phyloP scores from a whole-genome alignment of 1,139 yeast species.

The Candida labiduridarum region DNA sequence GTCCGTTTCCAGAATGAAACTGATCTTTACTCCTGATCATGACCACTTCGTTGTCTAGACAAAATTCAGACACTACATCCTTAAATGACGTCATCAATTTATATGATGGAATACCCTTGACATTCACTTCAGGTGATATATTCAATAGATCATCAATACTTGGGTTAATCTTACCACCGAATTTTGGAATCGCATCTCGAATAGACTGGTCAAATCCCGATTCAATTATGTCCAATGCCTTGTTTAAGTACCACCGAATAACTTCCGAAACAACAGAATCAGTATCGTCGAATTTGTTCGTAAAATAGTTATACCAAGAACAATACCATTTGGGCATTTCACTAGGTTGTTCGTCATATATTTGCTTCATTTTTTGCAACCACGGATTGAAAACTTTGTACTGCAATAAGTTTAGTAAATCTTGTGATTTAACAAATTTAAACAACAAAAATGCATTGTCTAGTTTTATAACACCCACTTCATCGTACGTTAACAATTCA shows the following conservation, averaged over 20 bases:
- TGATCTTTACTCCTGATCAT: conserved; percentile 21
- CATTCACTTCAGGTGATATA: conserved; percentile 10
- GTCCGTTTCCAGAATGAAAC: conserved; percentile 25
- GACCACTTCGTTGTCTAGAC: conserved; percentile 28
- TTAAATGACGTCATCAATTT: conserved; percentile 36
- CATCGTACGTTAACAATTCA: background rate
- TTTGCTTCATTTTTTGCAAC: conserved; percentile 15
- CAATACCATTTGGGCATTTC: conserved; percentile 16
- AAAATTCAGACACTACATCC: conserved; percentile 38
- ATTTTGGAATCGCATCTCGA: conserved; percentile 19
- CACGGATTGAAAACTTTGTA: conserved; percentile 35
- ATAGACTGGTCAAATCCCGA: conserved; percentile 12
- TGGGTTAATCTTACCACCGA: conserved; percentile 18
- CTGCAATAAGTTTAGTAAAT: conserved; percentile 23
- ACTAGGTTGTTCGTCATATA: conserved; percentile 6
- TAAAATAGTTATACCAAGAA: conserved; percentile 18
- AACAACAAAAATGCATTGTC: conserved; percentile 2
- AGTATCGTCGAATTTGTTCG: background rate
- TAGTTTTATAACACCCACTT: conserved; percentile 6
- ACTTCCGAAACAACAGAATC: conserved; percentile 8
- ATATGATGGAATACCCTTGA: conserved; percentile 34
- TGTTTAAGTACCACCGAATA: conserved; percentile 31
- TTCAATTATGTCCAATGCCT: conserved; percentile 17
- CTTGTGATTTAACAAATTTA: conserved; percentile 4
- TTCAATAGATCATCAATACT: conserved; percentile 11